A percentile compares a stretch with the other conserved stretches of the same genome.
phyloP scores from a whole-genome alignment of 345 rosid genomes.

The Eucalyptus albens region DNA sequence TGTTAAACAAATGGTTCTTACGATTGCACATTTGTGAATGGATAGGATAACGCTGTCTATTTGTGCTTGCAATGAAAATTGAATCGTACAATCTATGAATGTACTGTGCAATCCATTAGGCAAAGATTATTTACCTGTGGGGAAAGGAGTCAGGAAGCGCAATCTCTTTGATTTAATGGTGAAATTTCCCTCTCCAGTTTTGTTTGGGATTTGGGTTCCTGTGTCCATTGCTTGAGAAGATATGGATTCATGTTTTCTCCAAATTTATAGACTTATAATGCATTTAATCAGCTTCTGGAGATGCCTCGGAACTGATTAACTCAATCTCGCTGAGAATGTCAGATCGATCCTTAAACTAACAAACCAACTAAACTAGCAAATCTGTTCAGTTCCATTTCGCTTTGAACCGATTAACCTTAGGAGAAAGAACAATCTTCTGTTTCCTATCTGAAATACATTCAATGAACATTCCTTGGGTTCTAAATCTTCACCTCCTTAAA shows the following conservation, averaged over 20 bases:
- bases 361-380: not conserved
- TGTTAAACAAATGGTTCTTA: not conserved
- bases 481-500: not conserved
- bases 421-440: not conserved
- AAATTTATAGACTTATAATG: not conserved
- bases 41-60: not conserved
- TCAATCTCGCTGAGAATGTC: not conserved
- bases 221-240: not conserved
- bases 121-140: not conserved
- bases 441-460: not conserved
- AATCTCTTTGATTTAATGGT: not conserved
- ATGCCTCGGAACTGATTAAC: not conserved
- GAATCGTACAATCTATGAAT: not conserved
- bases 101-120: not conserved
- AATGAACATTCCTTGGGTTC: not conserved
- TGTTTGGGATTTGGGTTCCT: not conserved
- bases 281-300: not conserved
- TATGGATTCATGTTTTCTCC: not conserved
- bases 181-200: not conserved
- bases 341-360: not conserved
- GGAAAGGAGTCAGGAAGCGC: not conserved
- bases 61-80: conserved; percentile 2
- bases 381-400: not conserved
- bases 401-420: not conserved
- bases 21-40: not conserved